A percentile compares a stretch with the other conserved stretches of the same genome.
Conservation (phyloP, 495 filamentous ascomycete genomes). For the Xylaria nigripes region DNA sequence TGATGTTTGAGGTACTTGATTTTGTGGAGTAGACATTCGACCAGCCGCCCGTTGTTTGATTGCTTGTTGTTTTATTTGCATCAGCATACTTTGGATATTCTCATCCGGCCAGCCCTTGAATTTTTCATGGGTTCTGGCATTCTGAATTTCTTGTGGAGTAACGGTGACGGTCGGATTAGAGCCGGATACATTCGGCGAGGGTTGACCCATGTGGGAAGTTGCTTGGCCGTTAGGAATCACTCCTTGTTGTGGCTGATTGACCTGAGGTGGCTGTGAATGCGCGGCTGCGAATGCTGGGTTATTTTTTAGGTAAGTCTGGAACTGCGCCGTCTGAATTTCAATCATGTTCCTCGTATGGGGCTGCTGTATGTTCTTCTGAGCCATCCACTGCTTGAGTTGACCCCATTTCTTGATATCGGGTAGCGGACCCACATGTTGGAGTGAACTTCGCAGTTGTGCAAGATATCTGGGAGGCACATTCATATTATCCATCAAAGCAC, state of each 20-base stretch:
- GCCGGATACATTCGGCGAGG: conserved; percentile 17
- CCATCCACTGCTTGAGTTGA: conserved; percentile 57
- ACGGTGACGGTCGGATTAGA: conserved; percentile 15
- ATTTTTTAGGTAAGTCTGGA: conserved; percentile 28
- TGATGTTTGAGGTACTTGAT: conserved; percentile 24
- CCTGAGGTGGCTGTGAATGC: conserved; percentile 16
- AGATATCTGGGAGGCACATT: conserved; percentile 26
- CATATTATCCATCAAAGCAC: conserved; percentile 32
- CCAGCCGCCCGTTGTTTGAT: conserved; percentile 24
- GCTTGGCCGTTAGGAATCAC: conserved; percentile 32
- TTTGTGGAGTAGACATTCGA: conserved; percentile 11
- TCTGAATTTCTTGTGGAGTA: conserved; percentile 38
- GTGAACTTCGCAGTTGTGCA: conserved; percentile 8
- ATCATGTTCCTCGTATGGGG: conserved; percentile 39
- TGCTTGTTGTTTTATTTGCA: conserved; percentile 23
- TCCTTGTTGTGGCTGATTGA: conserved; percentile 26
- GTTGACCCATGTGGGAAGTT: conserved; percentile 13
- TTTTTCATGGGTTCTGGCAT: conserved; percentile 31
- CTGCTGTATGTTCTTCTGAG: conserved; percentile 37
- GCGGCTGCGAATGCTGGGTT: conserved; percentile 12
- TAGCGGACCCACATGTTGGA: conserved; percentile 31
- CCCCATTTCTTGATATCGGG: conserved; percentile 62
- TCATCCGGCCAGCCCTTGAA: conserved; percentile 43
- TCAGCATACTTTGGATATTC: conserved; percentile 36
- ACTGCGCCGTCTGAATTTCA: conserved; percentile 49